phyloP scores from a whole-genome alignment of 257 asterid genomes.

The Solanum verrucosum region DNA sequence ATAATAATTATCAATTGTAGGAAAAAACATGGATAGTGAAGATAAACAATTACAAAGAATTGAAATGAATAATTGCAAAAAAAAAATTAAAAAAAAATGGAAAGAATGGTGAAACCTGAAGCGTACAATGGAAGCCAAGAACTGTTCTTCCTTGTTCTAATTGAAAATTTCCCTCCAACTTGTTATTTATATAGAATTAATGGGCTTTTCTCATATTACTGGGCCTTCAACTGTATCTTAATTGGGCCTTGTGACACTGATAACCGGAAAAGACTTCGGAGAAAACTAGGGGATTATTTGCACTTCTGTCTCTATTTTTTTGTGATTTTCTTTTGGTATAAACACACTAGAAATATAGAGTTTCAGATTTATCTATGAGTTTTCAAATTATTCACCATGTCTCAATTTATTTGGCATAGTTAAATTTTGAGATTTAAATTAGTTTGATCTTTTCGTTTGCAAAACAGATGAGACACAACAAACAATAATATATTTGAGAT shows the following conservation, averaged over 20 bases:
- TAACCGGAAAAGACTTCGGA: neutral
- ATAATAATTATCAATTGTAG: neutral
- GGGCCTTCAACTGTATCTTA: neutral
- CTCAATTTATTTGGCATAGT: neutral
- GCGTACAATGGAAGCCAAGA: neutral
- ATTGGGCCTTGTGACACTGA: neutral
- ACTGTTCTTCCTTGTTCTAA: neutral
- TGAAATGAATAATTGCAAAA: neutral
- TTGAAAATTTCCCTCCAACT: conserved; percentile 46
- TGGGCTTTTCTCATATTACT: neutral
- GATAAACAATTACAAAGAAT: neutral
- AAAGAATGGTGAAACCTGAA: neutral
- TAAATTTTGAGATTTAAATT: neutral
- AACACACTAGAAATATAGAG: neutral
- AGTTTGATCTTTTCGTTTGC: neutral
- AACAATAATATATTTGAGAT: neutral
- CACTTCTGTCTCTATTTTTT: neutral
- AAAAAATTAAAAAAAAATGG: neutral
- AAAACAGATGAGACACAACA: neutral
- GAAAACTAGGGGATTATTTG: neutral
- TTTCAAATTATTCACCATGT: neutral
- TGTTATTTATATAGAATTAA: neutral
- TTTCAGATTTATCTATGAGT: neutral
- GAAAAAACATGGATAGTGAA: neutral
- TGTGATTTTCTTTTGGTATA: neutral